Evolutionary conservation across 768 basidiomycete species (phyloP), one percentile per base, ranked within the genome.

Genomic region (Russula ochroleuca): DNA sequence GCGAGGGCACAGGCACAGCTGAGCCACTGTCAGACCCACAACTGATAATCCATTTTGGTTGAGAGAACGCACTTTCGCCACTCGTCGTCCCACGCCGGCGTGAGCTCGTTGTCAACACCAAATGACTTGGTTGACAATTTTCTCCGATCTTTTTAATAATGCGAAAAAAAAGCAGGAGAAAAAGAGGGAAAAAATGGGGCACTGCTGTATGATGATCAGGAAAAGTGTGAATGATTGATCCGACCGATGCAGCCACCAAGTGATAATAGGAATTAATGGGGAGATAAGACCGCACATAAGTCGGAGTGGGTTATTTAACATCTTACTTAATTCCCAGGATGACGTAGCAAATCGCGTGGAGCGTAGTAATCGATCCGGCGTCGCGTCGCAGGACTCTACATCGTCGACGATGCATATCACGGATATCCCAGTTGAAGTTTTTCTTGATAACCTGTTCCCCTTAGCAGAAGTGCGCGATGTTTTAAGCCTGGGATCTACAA

Each of bases 391-490:
- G n/a, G n/a, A 23, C 52, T 40, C 37, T 54, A 10, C n/a, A 28
- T 23, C 51, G 5, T 28, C 3, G 17, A 28, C 51, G 61, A 82
- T 82, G 79, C 64, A 72, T 35, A 68, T 88, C 31, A 67, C 78
- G 23, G 79, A 85, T 59, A 69, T 94, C 17, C 92, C 93, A 3
- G 72, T 87, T 28, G 92, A 95, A 72, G 76, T 93, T n/a, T 72
- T 93, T 35, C 74, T 91, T 25, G 92, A 94, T 72, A 81, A 88
- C 66, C 64, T 95, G 5, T 75, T 91, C 7, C 85, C 86, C 23
- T 69, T 73, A 10, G 75, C 92, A 33, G 73, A 80, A 11, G 72
- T 84, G 33, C 67, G 71, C 14, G 86, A 87, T 71, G 75, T 94
- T 23, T 73, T 85, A 3, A 75, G 75, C 48, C 78, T 96, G 9